Base-by-base conservation (phyloP, 305 asterid genomes). In the Fraxinus angustifolia region DNA sequence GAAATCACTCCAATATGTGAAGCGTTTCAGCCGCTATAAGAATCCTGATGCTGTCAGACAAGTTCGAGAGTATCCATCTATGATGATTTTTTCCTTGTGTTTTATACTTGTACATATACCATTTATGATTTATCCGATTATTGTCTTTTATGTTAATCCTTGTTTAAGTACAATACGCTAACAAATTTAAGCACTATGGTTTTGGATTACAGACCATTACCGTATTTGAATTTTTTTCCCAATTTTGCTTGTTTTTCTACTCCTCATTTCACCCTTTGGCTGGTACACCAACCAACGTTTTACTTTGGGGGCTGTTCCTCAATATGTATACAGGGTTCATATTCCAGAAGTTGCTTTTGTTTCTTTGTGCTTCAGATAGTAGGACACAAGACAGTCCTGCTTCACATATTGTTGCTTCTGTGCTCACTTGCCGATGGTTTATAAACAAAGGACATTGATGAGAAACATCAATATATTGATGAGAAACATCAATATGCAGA, bases 41-140 rank as follows among this genome's bases (percentile, higher is more conserved):
- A 94, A 93, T 86, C 97, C 97, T 76, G 98, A 94, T 90, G 94
- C 98, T 78, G 98, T 96, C 82, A 90, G 98, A 87, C 99, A 96
- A 96, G 99, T 93, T 84, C 90, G 98, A 87, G 99, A 96, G 97
- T 93, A 94, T 94, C 98, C 97, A 92, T 85, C 68, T 33, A 48
- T 17, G 17, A 35, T 70, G 75, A 30, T 70, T 16, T 70, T 68
- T 70, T 14, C 74, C 40, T 30, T 4, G 0, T 68, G 38, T 68
- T 68, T 68, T 68, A 12, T 30, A 30, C 34, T 14, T 68, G 38
- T 3, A 30, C 31, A 70, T 30, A 14, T 73, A 3, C 79, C 38
- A 8, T 65, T 76, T 76, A 50, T 56, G 79, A 45, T 21, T 75
- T 17, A n/a, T 33, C 31, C 7, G 14, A 19, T 72, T 73, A 21